phyloP scores from a whole-genome alignment of 305 asterid species.

The Rubia balearica region DNA sequence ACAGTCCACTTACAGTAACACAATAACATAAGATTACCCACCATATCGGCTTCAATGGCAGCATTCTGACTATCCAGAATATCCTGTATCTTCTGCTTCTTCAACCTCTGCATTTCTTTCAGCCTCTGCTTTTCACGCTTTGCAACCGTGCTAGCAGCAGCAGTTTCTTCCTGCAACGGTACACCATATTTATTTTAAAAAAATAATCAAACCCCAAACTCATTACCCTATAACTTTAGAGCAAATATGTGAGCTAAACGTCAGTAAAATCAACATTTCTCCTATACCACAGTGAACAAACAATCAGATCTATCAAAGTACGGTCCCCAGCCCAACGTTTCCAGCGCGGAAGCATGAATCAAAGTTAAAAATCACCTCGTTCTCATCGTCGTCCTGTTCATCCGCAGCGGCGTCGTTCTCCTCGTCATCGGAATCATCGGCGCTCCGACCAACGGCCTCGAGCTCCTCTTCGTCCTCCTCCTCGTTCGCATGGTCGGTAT shows the following conservation, averaged over 20 bases:
- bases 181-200: not conserved
- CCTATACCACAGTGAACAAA: not conserved
- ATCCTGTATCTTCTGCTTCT: constrained; percentile 86
- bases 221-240: not conserved
- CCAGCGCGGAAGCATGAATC: not conserved
- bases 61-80: constrained; percentile 89
- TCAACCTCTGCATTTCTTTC: constrained; percentile 71
- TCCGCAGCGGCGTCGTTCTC: constrained; percentile 43
- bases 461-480: constrained; percentile 95
- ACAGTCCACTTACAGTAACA: not conserved
- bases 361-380: constrained; percentile 36
- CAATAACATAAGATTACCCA: constrained; percentile 23
- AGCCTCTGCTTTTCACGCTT: constrained; percentile 77
- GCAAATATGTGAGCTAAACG: not conserved
- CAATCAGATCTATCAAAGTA: constrained; percentile 32
- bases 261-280: not conserved
- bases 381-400: constrained; percentile 60
- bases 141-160: constrained; percentile 37
- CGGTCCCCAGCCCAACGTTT: constrained; percentile 9
- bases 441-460: constrained; percentile 80
- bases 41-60: constrained; percentile 91
- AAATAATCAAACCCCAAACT: constrained; percentile 7
- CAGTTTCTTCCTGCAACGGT: constrained; percentile 44
- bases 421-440: constrained; percentile 64
- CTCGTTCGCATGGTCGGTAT: constrained; percentile 42